Evolutionary conservation across 2,329 filamentous ascomycete genomes (phyloP), one percentile per base, ranked within the genome.

Genomic region (Aspergillus pseudoglaucus): DNA sequence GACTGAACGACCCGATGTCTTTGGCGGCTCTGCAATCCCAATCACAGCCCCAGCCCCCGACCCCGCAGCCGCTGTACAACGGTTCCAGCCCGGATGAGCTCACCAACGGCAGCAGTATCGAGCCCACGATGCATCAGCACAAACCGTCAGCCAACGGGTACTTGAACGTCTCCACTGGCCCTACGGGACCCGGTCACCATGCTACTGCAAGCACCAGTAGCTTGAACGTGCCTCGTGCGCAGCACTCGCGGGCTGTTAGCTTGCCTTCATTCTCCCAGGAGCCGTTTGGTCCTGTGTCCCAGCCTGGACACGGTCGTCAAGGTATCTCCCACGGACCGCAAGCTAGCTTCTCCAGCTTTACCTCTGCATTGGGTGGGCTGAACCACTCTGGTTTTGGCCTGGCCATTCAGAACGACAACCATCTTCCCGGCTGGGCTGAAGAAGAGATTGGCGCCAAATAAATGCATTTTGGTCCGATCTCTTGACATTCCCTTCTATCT

Each of bases 201-300:
- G 85, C 87, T 25, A 62, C 63, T 2, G 87, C 88, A 2, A 82
- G 81, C 45, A 84, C 81, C 48, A 71, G 68, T 51, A 72, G 66
- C 55, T 64, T 81, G 46, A 78, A 71, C 47, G 71, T 74, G 47
- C 75, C 74, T 40, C 76, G 79, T 48, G 76, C 77, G 39, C 78
- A 79, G 54, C 83, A 86, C 63, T 91, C 82, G 62, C 85, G 93
- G 33, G 90, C 93, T 30, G 89, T 96, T 50, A 95, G 90, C 65
- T 75, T 98, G 61, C 93, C 93, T 1, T 82, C 80, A 5, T 84
- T 84, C 64, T 80, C 79, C 2, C 79, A 83, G 54, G 79, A 80
- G 40, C 72, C 76, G 10, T 79, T 80, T 58, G 74, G 72, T 9
- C 71, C 73, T 20, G 62, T 65, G 41, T 63, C 66, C 32, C 63